phyloP scores from a whole-genome alignment of 345 rosid genomes.

The Conringia planisiliqua region DNA sequence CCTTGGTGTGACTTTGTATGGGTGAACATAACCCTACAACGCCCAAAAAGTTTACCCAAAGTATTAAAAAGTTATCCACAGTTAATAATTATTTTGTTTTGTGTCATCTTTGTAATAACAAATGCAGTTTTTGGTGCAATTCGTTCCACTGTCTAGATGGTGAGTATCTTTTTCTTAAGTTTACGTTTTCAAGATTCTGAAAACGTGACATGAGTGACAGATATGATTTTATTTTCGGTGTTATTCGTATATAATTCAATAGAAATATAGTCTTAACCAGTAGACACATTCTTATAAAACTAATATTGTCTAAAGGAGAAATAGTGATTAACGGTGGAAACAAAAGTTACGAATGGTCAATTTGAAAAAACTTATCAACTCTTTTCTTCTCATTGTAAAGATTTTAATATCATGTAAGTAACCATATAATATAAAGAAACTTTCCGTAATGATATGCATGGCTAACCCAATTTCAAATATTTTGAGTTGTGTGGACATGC shows the following conservation, averaged over 20 bases:
- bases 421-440: too few species aligned
- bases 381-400: too few species aligned
- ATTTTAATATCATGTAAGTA: too few species aligned
- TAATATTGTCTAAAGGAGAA: neutral
- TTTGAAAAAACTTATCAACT: neutral
- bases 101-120: neutral
- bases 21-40: conserved; percentile 30
- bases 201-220: neutral
- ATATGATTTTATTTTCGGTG: neutral
- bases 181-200: neutral
- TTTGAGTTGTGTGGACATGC: too few species aligned
- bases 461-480: too few species aligned
- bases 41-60: conserved; percentile 18
- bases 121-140: neutral
- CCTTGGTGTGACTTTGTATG: conserved; percentile 15
- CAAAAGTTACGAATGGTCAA: neutral
- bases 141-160: neutral
- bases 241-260: neutral
- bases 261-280: neutral
- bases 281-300: neutral
- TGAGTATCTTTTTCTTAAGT: neutral
- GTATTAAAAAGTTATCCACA: conserved; percentile 9
- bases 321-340: neutral
- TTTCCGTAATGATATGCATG: too few species aligned
- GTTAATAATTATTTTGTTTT: neutral